phyloP scores from a whole-genome alignment of 2,329 filamentous ascomycete genomes.

The Nemania sp. region DNA sequence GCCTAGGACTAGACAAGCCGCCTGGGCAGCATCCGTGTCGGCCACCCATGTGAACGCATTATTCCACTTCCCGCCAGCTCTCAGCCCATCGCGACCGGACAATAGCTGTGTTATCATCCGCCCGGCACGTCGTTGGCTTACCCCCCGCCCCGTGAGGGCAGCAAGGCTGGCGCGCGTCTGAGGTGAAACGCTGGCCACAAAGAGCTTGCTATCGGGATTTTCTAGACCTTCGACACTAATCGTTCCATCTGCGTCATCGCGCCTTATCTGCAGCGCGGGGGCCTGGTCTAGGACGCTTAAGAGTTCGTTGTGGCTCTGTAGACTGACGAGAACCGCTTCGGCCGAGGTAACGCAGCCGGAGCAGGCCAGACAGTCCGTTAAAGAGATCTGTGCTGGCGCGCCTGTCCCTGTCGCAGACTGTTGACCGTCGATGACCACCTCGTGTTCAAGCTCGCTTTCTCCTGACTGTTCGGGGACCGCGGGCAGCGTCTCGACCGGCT shows the following conservation, averaged over 20 bases:
- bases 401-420: slow-evolving; percentile 53
- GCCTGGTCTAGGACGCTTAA: slow-evolving; percentile 76
- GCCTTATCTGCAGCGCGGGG: slow-evolving; percentile 49
- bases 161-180: slow-evolving; percentile 89
- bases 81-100: slow-evolving; percentile 69
- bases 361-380: slow-evolving; percentile 96
- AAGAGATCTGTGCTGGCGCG: slow-evolving; percentile 85
- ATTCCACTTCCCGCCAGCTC: slow-evolving; percentile 69
- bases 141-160: slow-evolving; percentile 74
- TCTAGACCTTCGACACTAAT: slow-evolving; percentile 57
- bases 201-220: slow-evolving; percentile 70
- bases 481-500: slow-evolving; percentile 91
- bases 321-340: slow-evolving; percentile 91
- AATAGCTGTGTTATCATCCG: slow-evolving; percentile 84
- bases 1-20: slow-evolving; percentile 80
- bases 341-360: slow-evolving; percentile 97
- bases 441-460: slow-evolving; percentile 60
- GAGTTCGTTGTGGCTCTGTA: slow-evolving; percentile 94
- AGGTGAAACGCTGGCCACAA: slow-evolving; percentile 90
- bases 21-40: slow-evolving; percentile 83
- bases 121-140: slow-evolving; percentile 74
- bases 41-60: slow-evolving; percentile 88
- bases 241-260: slow-evolving; percentile 39
- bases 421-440: slow-evolving; percentile 90
- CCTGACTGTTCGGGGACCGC: slow-evolving; percentile 41